These are phyloP conservation scores for Rosa multiflora DNA, from an alignment of 306 rosid genomes.

Conservation along the genomic window DNA sequence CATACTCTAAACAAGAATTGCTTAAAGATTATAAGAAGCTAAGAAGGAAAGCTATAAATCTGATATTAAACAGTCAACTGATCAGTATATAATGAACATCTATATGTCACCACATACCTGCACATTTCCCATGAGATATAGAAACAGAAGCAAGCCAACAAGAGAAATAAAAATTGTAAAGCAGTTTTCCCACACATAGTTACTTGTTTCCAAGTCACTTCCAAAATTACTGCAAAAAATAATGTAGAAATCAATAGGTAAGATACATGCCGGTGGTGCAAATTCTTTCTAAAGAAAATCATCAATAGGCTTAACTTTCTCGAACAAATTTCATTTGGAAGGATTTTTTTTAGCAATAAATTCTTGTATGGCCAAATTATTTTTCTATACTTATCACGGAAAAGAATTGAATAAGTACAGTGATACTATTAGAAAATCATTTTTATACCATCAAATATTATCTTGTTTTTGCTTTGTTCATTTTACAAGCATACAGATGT, in stretches of 20 bases:
- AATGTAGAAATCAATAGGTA: background rate
- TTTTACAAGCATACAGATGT: too few relatives aligned
- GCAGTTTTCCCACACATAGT: slow-evolving; percentile 21
- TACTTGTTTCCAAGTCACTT: slow-evolving; percentile 11
- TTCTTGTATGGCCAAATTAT: too few relatives aligned
- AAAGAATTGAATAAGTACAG: too few relatives aligned
- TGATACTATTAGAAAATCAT: too few relatives aligned
- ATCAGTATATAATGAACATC: background rate
- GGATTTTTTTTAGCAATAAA: too few relatives aligned
- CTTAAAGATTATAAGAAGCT: background rate
- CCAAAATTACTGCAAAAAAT: slow-evolving; percentile 8
- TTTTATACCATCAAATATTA: too few relatives aligned
- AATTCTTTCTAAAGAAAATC: background rate
- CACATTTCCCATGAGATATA: slow-evolving; percentile 2
- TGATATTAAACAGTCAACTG: background rate
- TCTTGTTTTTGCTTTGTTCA: too few relatives aligned
- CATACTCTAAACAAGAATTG: background rate
- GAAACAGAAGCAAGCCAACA: slow-evolving; percentile 15
- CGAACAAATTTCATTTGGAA: too few relatives aligned
- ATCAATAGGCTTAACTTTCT: too few relatives aligned
- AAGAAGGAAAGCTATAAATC: background rate
- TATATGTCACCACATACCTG: background rate
- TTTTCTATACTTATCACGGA: too few relatives aligned
- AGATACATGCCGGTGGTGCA: background rate
- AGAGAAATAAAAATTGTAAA: slow-evolving; percentile 1